Conservation (phyloP, 179 eudicot genomes). For the Silene vulgaris region DNA sequence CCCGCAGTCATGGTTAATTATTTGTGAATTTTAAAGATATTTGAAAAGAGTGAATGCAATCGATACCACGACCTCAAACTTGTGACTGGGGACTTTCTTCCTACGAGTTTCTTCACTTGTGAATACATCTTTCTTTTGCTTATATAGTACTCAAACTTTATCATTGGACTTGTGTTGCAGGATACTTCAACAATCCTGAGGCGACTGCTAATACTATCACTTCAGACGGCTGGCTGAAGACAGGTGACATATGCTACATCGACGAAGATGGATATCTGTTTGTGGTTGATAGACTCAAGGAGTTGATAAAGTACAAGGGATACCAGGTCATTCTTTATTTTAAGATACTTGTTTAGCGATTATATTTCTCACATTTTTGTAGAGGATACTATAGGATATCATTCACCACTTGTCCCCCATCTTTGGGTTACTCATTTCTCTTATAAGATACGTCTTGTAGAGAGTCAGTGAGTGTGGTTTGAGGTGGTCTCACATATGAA, state of each 20-base stretch:
- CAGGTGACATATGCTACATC: constrained; percentile 51
- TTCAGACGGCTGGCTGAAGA: constrained; percentile 48
- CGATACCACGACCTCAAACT: too few relatives aligned
- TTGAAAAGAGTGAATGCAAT: too few relatives aligned
- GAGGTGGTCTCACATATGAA: too few relatives aligned
- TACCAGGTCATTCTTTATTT: constrained; percentile 37
- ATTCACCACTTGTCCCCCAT: neutral
- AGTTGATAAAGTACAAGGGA: constrained; percentile 52
- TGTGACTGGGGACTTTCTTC: too few relatives aligned
- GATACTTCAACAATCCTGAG: constrained; percentile 45
- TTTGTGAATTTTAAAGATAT: neutral
- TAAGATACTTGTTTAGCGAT: neutral
- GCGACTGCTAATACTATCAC: constrained; percentile 42
- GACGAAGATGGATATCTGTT: constrained; percentile 50
- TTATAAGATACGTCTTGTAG: too few relatives aligned
- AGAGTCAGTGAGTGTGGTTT: too few relatives aligned
- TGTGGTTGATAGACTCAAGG: constrained; percentile 52
- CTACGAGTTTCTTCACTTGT: too few relatives aligned
- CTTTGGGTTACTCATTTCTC: neutral
- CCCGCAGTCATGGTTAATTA: neutral
- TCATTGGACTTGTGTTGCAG: constrained; percentile 23
- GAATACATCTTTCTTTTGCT: too few relatives aligned
- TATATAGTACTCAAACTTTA: neutral
- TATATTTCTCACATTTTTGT: neutral
- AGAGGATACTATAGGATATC: neutral